These are phyloP conservation scores for Plectosphaerella plurivora DNA, from an alignment of 2,329 filamentous ascomycete genomes.

Conservation along the genomic window DNA sequence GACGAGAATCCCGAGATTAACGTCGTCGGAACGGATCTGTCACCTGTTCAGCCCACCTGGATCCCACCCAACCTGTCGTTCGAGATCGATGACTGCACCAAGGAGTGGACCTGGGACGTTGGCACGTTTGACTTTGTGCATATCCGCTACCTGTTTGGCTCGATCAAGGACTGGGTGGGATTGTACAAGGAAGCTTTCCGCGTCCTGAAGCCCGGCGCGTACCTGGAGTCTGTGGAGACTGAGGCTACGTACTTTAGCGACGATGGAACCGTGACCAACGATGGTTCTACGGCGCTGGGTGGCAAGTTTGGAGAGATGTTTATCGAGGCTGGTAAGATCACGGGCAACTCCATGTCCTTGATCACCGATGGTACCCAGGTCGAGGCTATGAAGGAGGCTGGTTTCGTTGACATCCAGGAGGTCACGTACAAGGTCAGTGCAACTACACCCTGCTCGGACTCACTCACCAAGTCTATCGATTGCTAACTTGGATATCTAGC, in stretches of 20 bases:
- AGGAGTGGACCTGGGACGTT: conserved; percentile 40
- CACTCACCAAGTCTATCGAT: background rate
- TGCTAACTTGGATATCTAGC: background rate
- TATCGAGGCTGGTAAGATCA: conserved; percentile 5
- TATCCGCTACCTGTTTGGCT: conserved; percentile 51
- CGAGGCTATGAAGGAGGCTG: conserved; percentile 15
- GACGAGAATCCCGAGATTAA: conserved; percentile 6
- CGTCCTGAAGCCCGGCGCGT: conserved; percentile 11
- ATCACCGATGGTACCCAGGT: conserved; percentile 13
- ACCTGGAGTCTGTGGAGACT: conserved; percentile 8
- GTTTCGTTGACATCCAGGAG: conserved; percentile 17
- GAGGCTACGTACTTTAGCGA: conserved; percentile 2
- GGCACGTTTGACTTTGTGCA: conserved; percentile 58
- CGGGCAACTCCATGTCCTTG: background rate
- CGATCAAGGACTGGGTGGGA: conserved; percentile 49
- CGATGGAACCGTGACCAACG: conserved; percentile 7
- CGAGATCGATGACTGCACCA: conserved; percentile 44
- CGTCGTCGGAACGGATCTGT: conserved; percentile 5
- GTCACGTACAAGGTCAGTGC: conserved; percentile 3
- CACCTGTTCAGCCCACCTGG: conserved; percentile 8
- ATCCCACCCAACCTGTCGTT: conserved; percentile 18
- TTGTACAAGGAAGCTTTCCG: conserved; percentile 33
- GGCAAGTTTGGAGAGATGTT: conserved; percentile 9
- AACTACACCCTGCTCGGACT: background rate
- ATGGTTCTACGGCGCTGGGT: conserved; percentile 10